Evolutionary conservation across 352 stramenopile genomes (phyloP).

Genomic region (Pythium brachiatum): DNA sequence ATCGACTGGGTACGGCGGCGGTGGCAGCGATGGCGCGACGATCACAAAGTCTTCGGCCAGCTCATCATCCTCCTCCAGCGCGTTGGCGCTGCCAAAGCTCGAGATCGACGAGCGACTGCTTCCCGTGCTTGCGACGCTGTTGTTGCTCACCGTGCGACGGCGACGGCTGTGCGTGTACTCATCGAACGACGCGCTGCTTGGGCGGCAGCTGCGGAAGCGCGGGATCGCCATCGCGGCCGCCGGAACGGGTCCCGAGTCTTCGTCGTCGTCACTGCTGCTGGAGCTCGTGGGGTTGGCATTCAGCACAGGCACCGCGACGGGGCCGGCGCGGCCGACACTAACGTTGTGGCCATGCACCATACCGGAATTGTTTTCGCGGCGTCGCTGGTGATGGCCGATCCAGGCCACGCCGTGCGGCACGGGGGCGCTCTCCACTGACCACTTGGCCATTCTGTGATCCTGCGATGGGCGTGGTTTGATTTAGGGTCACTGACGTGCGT

Average conservation of each 20-base stretch:
- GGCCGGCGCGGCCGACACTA: background rate
- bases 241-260: constrained; percentile 22
- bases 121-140: constrained; percentile 63
- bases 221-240: constrained; percentile 36
- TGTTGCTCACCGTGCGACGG: constrained; percentile 58
- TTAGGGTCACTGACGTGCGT: background rate
- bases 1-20: constrained; percentile 72
- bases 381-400: constrained; percentile 15
- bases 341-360: constrained; percentile 15
- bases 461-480: background rate
- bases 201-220: constrained; percentile 45
- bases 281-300: constrained; percentile 4
- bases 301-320: background rate
- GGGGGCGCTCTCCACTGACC: constrained; percentile 16
- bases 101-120: constrained; percentile 30
- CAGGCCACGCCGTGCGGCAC: constrained; percentile 13
- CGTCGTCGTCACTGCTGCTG: constrained; percentile 19
- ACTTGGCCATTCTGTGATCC: constrained; percentile 22
- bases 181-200: constrained; percentile 23
- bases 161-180: constrained; percentile 28
- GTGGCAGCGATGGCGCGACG: constrained; percentile 52
- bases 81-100: constrained; percentile 20
- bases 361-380: constrained; percentile 30
- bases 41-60: constrained; percentile 13
- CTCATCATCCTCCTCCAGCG: constrained; percentile 16